phyloP scores from a whole-genome alignment of 1,139 yeast species.

The Yamadazyma sp. region DNA sequence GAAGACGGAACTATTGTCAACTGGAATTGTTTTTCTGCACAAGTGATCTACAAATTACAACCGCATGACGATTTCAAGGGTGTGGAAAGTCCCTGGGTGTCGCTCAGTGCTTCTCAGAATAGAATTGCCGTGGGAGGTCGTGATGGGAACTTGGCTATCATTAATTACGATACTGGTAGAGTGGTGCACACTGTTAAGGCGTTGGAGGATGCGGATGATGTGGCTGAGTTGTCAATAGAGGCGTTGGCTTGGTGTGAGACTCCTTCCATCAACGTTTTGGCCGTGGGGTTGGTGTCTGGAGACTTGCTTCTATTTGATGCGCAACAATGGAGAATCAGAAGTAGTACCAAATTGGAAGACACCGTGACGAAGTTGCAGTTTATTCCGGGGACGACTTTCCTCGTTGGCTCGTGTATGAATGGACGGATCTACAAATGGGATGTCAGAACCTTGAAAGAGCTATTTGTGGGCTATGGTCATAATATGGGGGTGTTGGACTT shows the following conservation, averaged over 20 bases:
- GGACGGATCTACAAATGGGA: slow-evolving; percentile 89
- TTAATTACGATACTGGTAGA: slow-evolving; percentile 73
- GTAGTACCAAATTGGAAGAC: slow-evolving; percentile 66
- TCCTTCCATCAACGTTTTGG: slow-evolving; percentile 59
- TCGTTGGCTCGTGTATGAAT: slow-evolving; percentile 78
- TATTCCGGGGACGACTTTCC: slow-evolving; percentile 51
- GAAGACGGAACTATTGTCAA: slow-evolving; percentile 84
- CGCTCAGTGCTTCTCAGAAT: slow-evolving; percentile 50
- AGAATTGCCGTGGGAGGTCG: slow-evolving; percentile 76
- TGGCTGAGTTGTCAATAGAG: slow-evolving; percentile 80
- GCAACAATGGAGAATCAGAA: slow-evolving; percentile 83
- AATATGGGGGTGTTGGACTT: slow-evolving; percentile 92
- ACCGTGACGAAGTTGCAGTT: slow-evolving; percentile 82
- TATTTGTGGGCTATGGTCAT: slow-evolving; percentile 85
- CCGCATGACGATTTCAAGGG: slow-evolving; percentile 66
- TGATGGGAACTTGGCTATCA: slow-evolving; percentile 78
- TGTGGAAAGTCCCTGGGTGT: slow-evolving; percentile 84
- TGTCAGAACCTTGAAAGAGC: slow-evolving; percentile 74
- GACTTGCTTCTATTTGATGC: slow-evolving; percentile 79
- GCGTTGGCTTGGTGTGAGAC: slow-evolving; percentile 78
- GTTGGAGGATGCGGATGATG: slow-evolving; percentile 59
- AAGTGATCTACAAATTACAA: slow-evolving; percentile 62
- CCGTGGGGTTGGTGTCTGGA: slow-evolving; percentile 89
- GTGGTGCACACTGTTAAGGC: slow-evolving; percentile 66
- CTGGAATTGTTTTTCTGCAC: slow-evolving; percentile 87